phyloP scores from a whole-genome alignment of 768 basidiomycete species.

The Goffeauzyma gilvescens region DNA sequence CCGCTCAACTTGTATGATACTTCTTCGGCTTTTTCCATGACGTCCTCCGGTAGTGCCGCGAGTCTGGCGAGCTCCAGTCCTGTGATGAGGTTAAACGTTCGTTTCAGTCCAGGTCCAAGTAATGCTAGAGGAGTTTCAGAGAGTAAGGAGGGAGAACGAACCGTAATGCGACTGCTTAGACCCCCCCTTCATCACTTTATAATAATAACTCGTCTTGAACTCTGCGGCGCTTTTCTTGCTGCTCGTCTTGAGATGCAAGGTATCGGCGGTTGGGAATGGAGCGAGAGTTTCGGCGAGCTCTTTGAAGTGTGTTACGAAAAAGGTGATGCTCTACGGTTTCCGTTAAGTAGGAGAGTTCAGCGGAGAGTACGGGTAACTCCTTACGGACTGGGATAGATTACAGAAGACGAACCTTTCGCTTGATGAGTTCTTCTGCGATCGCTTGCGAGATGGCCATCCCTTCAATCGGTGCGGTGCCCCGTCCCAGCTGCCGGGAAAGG shows the following conservation, averaged over 20 bases:
- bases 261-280: constrained; percentile 39
- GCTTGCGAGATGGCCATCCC: constrained; percentile 38
- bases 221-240: too few species aligned
- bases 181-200: constrained; percentile 29
- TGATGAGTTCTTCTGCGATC: constrained; percentile 38
- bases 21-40: constrained; percentile 45
- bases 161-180: constrained; percentile 26
- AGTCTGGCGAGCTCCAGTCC: constrained; percentile 75
- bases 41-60: constrained; percentile 60
- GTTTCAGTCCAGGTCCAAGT: too few species aligned
- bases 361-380: too few species aligned
- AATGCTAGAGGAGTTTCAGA: too few species aligned
- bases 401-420: constrained; percentile 41
- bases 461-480: constrained; percentile 62
- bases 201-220: constrained; percentile 26
- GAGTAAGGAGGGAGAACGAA: too few species aligned
- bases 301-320: constrained; percentile 85
- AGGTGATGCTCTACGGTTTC: too few species aligned
- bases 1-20: constrained; percentile 45
- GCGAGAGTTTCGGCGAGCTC: constrained; percentile 62
- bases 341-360: too few species aligned
- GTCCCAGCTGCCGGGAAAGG: constrained; percentile 40
- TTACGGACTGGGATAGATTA: too few species aligned
- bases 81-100: too few species aligned
- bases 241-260: constrained; percentile 7